Evolutionary conservation across 2,329 filamentous ascomycete species (phyloP), one percentile per base, ranked within the genome.

Genomic region (Monilinia laxa): DNA sequence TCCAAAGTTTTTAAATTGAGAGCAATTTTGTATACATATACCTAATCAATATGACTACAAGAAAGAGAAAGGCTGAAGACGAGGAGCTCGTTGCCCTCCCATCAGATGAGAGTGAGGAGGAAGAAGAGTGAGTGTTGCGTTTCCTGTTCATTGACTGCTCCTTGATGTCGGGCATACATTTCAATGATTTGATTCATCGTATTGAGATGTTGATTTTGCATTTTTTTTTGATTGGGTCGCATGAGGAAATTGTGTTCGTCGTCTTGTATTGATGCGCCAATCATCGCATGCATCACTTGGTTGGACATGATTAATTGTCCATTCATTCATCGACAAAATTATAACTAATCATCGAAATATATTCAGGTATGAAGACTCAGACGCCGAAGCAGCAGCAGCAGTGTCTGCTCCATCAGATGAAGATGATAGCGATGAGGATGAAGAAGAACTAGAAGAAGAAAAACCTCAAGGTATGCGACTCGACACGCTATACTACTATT

Each of bases 381-480:
- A 77, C 69, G 72, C 72, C 62, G 70, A 74, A 64, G 73, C 28
- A 23, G 25, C n/a, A 65, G 53, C 42, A 35, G 51, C 35, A 11
- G 38, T 35, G 4, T 64, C 62, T 35, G 52, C 62, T 31, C 25
- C 75, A 68, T 68, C 70, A 66, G 71, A 72, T 62, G 72, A 68
- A 57, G 74, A 73, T 68, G 73, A 76, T 70, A 71, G 77, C 70
- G 76, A 73, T 45, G 75, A 76, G 66, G 74, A 78, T 35, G 77
- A 79, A 64, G 75, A 78, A 54, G 70, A 71, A 31, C 66, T 69
- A 42, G 68, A 71, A 66, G 67, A 70, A 38, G 67, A 70, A 25
- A 69, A 74, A 31, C 23, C 28, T 55, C 49, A 53, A 63, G 60
- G 60, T 63, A 63, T 55, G 60, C 60, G 60, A 31, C 12, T 7